Evolutionary conservation across 352 stramenopile species (phyloP), one percentile per base, ranked within the genome.

Genomic region (Globisporangium barbulae): DNA sequence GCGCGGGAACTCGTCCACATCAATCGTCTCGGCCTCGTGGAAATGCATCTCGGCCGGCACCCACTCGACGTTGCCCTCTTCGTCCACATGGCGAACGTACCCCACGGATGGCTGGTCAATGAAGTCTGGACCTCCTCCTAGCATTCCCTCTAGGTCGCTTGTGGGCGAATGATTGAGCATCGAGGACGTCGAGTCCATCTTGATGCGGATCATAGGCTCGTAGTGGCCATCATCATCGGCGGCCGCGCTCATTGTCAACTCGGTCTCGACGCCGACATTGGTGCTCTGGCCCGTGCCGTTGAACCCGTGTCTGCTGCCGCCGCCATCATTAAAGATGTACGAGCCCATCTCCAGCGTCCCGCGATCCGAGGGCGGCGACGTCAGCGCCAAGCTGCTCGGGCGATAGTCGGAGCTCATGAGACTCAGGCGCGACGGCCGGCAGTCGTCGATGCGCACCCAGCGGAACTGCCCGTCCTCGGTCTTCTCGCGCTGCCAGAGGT

Each of bases 401-500:
- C 71, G 67, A 31, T 48, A 48, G 42, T 76, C 45, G 10, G 55
- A 64, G 44, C 35, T 19, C n/a, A 91, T 50, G 33, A 89, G 70
- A 55, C 83, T 94, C 33, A 91, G 62, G 2, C 85, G 83, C 56
- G 83, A 86, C 25, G 81, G 81, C 17, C 79, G 72, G 54, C 81
- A 92, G 54, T 94, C 81, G 13, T 82, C 72, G 21, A 87, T 79
- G 21, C 85, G 79, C 21, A 91, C 80, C 85, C 85, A 94, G 28
- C 85, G 83, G 64, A 90, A 91, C 59, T 93, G 83, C 12, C 81
- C 78, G 59, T 92, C 81, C 6, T 78, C 69, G 0, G 70, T 88
- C 70, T 83, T 87, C 56, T 90, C 83, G 3, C 85, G 85, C 62
- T 89, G 83, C 85, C 85, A 94, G 22, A 94, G 67, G 49, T 91